Percentiles rank a stretch among this genome's conserved stretches.
Conservation (phyloP, 768 basidiomycete species). For the Lepiota venenata region DNA sequence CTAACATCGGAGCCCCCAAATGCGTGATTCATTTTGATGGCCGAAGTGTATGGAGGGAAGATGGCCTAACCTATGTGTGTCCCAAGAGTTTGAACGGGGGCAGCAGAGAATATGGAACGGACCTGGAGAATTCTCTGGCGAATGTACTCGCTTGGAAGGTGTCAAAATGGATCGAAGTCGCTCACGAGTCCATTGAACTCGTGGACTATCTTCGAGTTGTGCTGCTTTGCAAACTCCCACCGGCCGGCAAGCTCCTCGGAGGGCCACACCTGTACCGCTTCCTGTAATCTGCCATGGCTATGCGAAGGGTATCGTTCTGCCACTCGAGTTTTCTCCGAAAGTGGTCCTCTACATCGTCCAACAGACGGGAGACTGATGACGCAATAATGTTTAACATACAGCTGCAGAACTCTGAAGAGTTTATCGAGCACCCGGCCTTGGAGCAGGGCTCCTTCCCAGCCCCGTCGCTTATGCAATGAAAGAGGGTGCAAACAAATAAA, state of each 20-base stretch:
- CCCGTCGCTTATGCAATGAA: no score
- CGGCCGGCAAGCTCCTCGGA: constrained; percentile 86
- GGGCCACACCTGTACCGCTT: constrained; percentile 75
- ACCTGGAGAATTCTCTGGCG: constrained; percentile 62
- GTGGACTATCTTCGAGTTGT: constrained; percentile 78
- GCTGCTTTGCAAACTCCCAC: constrained; percentile 76
- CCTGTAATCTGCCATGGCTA: constrained; percentile 82
- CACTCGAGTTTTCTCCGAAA: constrained; percentile 62
- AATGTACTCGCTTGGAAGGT: constrained; percentile 67
- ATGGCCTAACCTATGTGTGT: constrained; percentile 65
- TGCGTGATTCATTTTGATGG: constrained; percentile 56
- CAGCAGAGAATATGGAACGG: not conserved
- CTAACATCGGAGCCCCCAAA: constrained; percentile 67
- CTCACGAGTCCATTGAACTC: constrained; percentile 79
- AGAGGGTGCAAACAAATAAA: no score
- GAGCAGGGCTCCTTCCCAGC: no score
- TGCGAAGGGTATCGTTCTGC: constrained; percentile 78
- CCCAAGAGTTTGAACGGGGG: no score
- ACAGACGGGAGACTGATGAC: constrained; percentile 46
- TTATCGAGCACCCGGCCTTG: no score
- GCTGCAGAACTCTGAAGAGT: constrained; percentile 14
- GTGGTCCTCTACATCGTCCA: constrained; percentile 77
- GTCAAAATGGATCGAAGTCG: constrained; percentile 87
- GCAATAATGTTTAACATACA: constrained; percentile 17
- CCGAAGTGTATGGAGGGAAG: constrained; percentile 81